Conservation (phyloP, 225 moss, liverwort and hornwort species). For the Sphagnum tenellum region DNA sequence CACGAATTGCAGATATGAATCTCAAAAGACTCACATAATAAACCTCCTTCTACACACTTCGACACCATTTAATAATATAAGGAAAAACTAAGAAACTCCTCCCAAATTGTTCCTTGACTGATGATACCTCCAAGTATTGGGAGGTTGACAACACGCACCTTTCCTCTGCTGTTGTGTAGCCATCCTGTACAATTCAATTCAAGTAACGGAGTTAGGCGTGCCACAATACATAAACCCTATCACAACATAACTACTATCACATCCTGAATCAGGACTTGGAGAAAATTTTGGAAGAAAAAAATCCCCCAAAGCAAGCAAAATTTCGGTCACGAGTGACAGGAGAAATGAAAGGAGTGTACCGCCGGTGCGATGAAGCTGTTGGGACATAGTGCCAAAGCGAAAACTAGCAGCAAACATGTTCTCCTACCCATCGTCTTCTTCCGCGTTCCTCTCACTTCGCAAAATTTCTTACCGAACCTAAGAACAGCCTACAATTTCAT, state of each 20-base stretch:
- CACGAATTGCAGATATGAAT: too few species aligned
- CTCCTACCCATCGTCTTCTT: slow-evolving; percentile 9
- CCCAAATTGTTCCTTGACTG: not conserved
- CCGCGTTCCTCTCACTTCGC: slow-evolving; percentile 6
- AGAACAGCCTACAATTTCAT: too few species aligned
- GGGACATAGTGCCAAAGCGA: slow-evolving; percentile 21
- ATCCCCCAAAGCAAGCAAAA: not conserved
- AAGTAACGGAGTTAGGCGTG: not conserved
- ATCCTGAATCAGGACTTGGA: not conserved
- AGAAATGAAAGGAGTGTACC: slow-evolving; percentile 1
- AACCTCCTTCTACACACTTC: not conserved
- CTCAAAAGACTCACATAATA: too few species aligned
- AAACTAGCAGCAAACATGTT: slow-evolving; percentile 9
- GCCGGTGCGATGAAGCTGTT: slow-evolving; percentile 20
- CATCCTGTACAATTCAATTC: slow-evolving; percentile 17
- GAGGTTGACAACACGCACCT: slow-evolving; percentile 24
- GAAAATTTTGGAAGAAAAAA: not conserved
- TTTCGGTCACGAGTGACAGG: too few species aligned
- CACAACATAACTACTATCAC: not conserved
- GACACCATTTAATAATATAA: slow-evolving; percentile 1
- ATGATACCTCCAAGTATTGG: slow-evolving; percentile 2
- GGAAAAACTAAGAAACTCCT: slow-evolving; percentile 4
- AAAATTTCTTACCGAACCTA: too few species aligned
- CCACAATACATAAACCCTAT: not conserved
- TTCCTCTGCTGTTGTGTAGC: slow-evolving; percentile 27